Base-by-base conservation (phyloP, 371 early-diverging fungal species). In the Mortierella sp. region DNA sequence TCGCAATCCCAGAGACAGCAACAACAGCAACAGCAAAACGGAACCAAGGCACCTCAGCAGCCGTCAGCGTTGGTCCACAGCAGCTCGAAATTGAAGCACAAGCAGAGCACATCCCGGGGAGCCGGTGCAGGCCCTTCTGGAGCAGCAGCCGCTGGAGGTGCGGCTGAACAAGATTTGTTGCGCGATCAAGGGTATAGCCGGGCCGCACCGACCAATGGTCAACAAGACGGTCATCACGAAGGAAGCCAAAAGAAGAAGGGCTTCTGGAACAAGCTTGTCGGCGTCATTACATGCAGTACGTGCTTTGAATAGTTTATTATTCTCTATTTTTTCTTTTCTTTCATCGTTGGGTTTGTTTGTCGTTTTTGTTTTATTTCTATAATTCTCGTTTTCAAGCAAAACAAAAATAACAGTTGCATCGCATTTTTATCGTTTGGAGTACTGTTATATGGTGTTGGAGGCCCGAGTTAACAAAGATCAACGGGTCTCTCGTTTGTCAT, bases 231-330 rank as follows among this genome's bases (percentile, higher is more conserved):
- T 11, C 75, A 78, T 57, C 68, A 65, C 38, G 83, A 83, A 24
- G 83, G 74, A 52, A 76, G 79, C 63, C 79, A 80, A 58, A 74
- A 83, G 83, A 78, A 78, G 80, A 80, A 80, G 55, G 77, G 84
- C 24, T 79, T 84, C 78, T 83, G 83, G 83, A 82, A 78, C 78
- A 84, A 84, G 65, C 66, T 84, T 21, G 78, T 84, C 21, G 79
- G 84, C 63, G 83, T 84, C 48, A 84, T 84, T 53, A 84, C 84
- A 41, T 84, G 84, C 72, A 84, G 84, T 83, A 83, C 65, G 83
- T 84, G 65, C 41, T 33, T 33, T 55, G 22, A 11, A 10, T 55
- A 55, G 22, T 65, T 62, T 22, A 3, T 48, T 22, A 0, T 38
- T 4, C 16, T 40, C 22, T 60, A 40, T 21, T 28, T 50, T n/a